phyloP scores from a whole-genome alignment of 2,329 filamentous ascomycete genomes.

The Ophiostoma ulmi region DNA sequence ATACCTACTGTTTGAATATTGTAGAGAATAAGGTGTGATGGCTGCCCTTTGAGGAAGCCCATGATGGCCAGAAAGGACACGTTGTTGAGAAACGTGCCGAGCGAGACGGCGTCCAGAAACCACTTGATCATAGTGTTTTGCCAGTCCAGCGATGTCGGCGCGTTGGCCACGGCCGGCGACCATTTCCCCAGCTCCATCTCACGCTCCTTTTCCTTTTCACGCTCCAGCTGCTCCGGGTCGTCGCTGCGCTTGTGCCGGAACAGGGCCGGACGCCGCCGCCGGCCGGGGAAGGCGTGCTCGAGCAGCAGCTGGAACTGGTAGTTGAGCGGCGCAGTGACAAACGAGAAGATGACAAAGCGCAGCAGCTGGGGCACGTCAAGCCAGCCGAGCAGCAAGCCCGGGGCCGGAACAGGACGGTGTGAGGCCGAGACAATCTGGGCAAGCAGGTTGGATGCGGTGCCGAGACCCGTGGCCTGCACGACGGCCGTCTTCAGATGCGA shows the following conservation, averaged over 20 bases:
- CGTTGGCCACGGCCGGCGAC: slow-evolving; percentile 22
- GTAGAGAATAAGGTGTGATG: slow-evolving; percentile 34
- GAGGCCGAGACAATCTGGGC: slow-evolving; percentile 51
- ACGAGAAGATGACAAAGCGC: slow-evolving; percentile 50
- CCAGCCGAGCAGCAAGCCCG: slow-evolving; percentile 32
- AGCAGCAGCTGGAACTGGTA: slow-evolving; percentile 55
- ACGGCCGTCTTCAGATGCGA: slow-evolving; percentile 50
- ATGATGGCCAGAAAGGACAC: slow-evolving; percentile 45
- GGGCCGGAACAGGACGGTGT: slow-evolving; percentile 28
- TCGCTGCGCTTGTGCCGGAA: slow-evolving; percentile 10
- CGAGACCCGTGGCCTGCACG: slow-evolving; percentile 48
- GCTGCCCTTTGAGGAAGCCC: slow-evolving; percentile 43
- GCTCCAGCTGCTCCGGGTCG: slow-evolving; percentile 1
- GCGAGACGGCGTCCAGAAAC: slow-evolving; percentile 48
- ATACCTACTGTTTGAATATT: slow-evolving; percentile 37
- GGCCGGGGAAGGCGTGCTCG: slow-evolving; percentile 49
- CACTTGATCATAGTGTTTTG: slow-evolving; percentile 45
- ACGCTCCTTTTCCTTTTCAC: background rate
- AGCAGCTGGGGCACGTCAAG: slow-evolving; percentile 47
- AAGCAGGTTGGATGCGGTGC: slow-evolving; percentile 49
- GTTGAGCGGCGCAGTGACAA: slow-evolving; percentile 52
- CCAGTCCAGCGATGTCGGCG: slow-evolving; percentile 37
- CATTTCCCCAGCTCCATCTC: slow-evolving; percentile 15
- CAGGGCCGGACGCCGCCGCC: slow-evolving; percentile 28
- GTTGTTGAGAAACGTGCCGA: slow-evolving; percentile 45